Percentiles rank a stretch among this genome's conserved stretches.
phyloP scores from a whole-genome alignment of 1,284 basidiomycete species.

The Sporisorium iseilematis-ciliati region DNA sequence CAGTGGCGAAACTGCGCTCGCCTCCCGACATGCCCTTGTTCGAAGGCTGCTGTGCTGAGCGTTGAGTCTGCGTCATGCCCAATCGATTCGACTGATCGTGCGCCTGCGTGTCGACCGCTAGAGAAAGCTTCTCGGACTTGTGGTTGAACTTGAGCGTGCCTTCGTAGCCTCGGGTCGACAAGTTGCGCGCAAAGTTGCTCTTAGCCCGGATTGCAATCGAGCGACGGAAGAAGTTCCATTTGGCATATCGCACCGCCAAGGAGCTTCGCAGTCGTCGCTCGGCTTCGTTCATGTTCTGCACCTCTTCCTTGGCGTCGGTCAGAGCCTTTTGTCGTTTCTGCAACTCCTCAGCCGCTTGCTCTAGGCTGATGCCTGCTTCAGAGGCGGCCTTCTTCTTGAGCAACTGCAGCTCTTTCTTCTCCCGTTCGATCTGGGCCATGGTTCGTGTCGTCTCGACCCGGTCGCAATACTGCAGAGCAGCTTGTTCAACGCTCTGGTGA shows the following conservation, averaged over 20 bases:
- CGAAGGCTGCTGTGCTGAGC: conserved; percentile 52
- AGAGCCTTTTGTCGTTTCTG: conserved; percentile 70
- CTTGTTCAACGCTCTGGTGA: conserved; percentile 57
- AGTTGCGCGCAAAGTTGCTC: conserved; percentile 82
- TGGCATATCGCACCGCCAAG: conserved; percentile 65
- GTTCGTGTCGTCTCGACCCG: conserved; percentile 75
- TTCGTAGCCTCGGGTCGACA: conserved; percentile 79
- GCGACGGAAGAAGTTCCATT: conserved; percentile 88
- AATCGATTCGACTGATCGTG: conserved; percentile 72
- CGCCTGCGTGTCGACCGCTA: conserved; percentile 74
- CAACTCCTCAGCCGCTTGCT: conserved; percentile 80
- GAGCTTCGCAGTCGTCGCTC: conserved; percentile 27
- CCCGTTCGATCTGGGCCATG: conserved; percentile 75
- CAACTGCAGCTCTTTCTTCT: conserved; percentile 76
- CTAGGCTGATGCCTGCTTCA: conserved; percentile 78
- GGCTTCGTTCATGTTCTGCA: conserved; percentile 74
- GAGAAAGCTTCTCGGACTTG: conserved; percentile 75
- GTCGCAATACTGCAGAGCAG: conserved; percentile 77
- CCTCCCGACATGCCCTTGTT: conserved; percentile 79
- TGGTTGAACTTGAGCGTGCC: conserved; percentile 80
- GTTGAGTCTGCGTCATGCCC: conserved; percentile 78
- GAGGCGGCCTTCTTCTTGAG: conserved; percentile 77
- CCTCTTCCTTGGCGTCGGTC: conserved; percentile 75
- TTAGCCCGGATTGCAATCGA: conserved; percentile 88
- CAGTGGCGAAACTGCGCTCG: conserved; percentile 97